Evolutionary conservation across 2,329 filamentous ascomycete species (phyloP).

Genomic region (Calonectria honghensis): DNA sequence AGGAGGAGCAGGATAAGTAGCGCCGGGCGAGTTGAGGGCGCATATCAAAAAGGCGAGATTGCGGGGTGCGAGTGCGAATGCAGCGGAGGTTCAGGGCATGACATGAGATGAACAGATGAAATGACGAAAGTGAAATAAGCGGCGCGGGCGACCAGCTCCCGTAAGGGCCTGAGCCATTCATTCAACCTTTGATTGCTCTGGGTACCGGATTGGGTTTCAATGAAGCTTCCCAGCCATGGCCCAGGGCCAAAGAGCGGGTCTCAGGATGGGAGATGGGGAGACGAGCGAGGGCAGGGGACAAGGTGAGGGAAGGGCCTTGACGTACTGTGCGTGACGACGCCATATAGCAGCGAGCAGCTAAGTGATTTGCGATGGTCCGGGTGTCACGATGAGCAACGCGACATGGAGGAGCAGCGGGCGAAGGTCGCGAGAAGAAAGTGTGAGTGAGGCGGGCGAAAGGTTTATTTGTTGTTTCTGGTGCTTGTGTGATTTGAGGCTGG

Average conservation of each 20-base stretch:
- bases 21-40: slow-evolving; percentile 17
- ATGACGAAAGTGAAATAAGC: slow-evolving; percentile 31
- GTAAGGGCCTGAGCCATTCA: slow-evolving; percentile 25
- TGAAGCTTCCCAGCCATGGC: slow-evolving; percentile 37
- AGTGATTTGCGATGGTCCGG: slow-evolving; percentile 16
- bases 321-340: slow-evolving; percentile 41
- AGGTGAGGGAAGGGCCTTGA: slow-evolving; percentile 29
- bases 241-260: slow-evolving; percentile 33
- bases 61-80: slow-evolving; percentile 11
- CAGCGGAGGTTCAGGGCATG: slow-evolving; percentile 1
- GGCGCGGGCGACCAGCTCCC: slow-evolving; percentile 30
- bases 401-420: slow-evolving; percentile 25
- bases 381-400: slow-evolving; percentile 18
- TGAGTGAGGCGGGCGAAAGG: slow-evolving; percentile 5
- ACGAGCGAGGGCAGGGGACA: slow-evolving; percentile 32
- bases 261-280: slow-evolving; percentile 30
- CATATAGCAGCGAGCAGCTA: slow-evolving; percentile 35
- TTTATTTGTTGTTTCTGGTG: slow-evolving; percentile 26
- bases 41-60: slow-evolving; percentile 29
- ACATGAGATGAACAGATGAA: slow-evolving; percentile 24
- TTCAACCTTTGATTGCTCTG: slow-evolving; percentile 38
- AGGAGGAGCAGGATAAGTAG: slow-evolving; percentile 38
- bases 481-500: slow-evolving; percentile 15
- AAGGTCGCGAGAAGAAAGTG: background rate
- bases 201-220: slow-evolving; percentile 30